Conservation (phyloP, 768 basidiomycete genomes). For the Rhodosporidiobolus odoratus region DNA sequence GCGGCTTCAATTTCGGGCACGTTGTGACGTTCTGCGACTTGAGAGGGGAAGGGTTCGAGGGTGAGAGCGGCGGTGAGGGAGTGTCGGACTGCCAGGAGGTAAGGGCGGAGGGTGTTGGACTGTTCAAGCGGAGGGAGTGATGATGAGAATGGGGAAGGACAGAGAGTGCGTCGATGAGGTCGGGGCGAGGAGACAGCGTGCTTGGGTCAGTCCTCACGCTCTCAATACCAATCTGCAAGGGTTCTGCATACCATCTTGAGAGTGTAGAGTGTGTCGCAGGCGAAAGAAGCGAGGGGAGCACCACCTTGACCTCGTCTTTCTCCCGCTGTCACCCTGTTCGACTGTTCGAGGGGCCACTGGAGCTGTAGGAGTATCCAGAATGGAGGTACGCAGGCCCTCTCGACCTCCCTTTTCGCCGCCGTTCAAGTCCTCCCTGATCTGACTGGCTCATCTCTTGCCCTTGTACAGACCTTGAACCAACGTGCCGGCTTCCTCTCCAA, state of each 20-base stretch:
- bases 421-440: too few relatives aligned
- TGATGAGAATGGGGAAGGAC: not conserved
- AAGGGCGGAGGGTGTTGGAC: constrained; percentile 93
- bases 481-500: constrained; percentile 81
- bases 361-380: not conserved
- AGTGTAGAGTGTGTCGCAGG: not conserved
- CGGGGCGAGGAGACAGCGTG: not conserved
- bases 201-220: too few relatives aligned
- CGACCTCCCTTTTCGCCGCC: not conserved
- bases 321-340: not conserved
- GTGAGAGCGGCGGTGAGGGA: constrained; percentile 97
- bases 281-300: not conserved
- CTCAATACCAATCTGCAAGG: too few relatives aligned
- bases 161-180: not conserved
- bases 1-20: constrained; percentile 31
- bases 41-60: constrained; percentile 94
- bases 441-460: not conserved
- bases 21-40: constrained; percentile 54
- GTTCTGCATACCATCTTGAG: constrained; percentile 1
- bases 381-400: not conserved
- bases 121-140: constrained; percentile 44
- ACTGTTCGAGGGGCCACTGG: not conserved
- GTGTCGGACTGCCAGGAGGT: constrained; percentile 89
- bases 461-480: constrained; percentile 59
- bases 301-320: not conserved